Evolutionary conservation across 1,284 basidiomycete species (phyloP), one percentile per base, ranked within the genome.

Genomic region (Ceraceosorus guamensis): DNA sequence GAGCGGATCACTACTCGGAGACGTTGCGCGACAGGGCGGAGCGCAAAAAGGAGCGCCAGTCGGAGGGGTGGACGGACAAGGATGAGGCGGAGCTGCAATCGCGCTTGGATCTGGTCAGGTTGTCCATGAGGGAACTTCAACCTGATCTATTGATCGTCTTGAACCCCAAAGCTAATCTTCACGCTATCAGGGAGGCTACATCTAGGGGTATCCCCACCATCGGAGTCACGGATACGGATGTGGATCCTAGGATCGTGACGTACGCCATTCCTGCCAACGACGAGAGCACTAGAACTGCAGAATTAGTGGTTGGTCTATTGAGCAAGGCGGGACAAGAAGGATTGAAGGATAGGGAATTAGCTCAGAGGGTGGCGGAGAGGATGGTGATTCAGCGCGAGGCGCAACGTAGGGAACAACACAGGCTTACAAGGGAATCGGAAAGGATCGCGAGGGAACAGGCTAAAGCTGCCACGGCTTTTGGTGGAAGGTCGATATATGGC

Each of bases 211-310:
- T 79, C 37, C 78, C 78, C 41, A 79, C 78, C n/a, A 79, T 79
- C 59, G 78, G 70, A 32, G 86, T 98, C 62, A 84, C 92, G 59
- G 95, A 99, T 78, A 89, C 91, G 32, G 91, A 99, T 76, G 88
- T 87, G 43, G 95, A 99, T 78, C 95, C 95, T 5, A 85, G 95
- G 16, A 82, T 91, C 39, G 92, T 98, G 59, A 97, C 96, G 82
- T 98, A 97, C 78, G 87, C 95, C 37, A 96, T 99, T 70, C 93
- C 92, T 0, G 92, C 90, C 41, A 99, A 98, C 77, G 93, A 97
- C 79, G 93, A 97, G 78, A 89, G 86, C 73, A 83, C 87, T 7
- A 84, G 91, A 53, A 88, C 90, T 16, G 87, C 89, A 46, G 92
- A 97, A 73, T 80, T 99, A 37, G 83, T 99, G 61, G 84, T 87